These are phyloP conservation scores for Monosporascus sp. DNA, from an alignment of 2,329 filamentous ascomycete species.

Conservation along the genomic window DNA sequence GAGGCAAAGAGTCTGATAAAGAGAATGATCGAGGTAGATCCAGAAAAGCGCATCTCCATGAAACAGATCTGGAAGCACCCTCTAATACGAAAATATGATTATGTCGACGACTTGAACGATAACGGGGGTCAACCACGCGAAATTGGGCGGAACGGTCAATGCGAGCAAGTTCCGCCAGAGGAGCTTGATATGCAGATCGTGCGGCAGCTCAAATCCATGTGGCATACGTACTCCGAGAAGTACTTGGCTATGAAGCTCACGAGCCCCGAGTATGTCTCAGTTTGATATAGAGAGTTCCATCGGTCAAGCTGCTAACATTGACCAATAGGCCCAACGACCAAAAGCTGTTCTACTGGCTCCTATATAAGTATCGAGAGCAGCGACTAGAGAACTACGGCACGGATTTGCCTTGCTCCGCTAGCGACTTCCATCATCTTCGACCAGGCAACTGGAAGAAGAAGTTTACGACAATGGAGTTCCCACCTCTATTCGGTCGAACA, in stretches of 20 bases:
- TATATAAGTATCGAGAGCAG: slow-evolving; percentile 76
- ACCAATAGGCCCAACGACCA: slow-evolving; percentile 73
- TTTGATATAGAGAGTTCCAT: background rate
- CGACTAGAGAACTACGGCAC: slow-evolving; percentile 84
- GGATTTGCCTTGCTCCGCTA: slow-evolving; percentile 76
- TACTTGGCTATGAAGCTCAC: slow-evolving; percentile 66
- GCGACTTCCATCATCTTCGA: slow-evolving; percentile 81
- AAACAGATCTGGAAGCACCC: slow-evolving; percentile 82
- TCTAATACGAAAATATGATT: slow-evolving; percentile 77
- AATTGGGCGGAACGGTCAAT: slow-evolving; percentile 57
- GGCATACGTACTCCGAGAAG: slow-evolving; percentile 78
- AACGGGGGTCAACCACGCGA: slow-evolving; percentile 48
- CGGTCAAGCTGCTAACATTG: slow-evolving; percentile 17
- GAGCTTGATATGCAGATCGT: slow-evolving; percentile 79
- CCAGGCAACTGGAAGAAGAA: slow-evolving; percentile 54
- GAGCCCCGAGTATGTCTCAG: slow-evolving; percentile 52
- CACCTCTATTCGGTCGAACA: slow-evolving; percentile 43
- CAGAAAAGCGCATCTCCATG: slow-evolving; percentile 73
- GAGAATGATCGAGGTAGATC: slow-evolving; percentile 74
- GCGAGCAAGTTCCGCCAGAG: slow-evolving; percentile 51
- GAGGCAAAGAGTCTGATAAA: slow-evolving; percentile 76
- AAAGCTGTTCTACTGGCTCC: slow-evolving; percentile 85
- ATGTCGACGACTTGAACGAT: slow-evolving; percentile 62
- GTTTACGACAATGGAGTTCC: slow-evolving; percentile 57
- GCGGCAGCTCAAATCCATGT: slow-evolving; percentile 81